These are phyloP conservation scores for Mortierella sp. DNA, from an alignment of 371 early-diverging fungal genomes.

Conservation along the genomic window DNA sequence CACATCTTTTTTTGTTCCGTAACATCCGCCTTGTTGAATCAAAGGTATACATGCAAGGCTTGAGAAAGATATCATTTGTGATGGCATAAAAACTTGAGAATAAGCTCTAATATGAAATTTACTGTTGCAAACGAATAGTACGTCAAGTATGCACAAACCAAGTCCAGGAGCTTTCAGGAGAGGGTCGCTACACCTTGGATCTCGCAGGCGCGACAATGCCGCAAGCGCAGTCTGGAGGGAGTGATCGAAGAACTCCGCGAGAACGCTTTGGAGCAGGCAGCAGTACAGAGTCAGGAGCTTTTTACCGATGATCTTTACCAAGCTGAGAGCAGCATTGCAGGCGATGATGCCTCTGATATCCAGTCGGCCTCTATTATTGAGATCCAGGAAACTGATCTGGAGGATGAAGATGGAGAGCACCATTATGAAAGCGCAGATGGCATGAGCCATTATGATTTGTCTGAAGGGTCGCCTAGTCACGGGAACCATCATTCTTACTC, in stretches of 20 bases:
- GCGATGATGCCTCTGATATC: conserved; percentile 27
- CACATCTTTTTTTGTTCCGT: conserved; percentile 53
- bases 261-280: conserved; percentile 14
- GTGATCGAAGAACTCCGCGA: conserved; percentile 41
- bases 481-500: not conserved
- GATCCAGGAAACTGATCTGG: conserved; percentile 5
- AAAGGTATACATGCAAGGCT: conserved; percentile 15
- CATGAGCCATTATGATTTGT: not conserved
- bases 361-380: conserved; percentile 6
- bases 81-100: not conserved
- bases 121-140: conserved; percentile 15
- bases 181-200: conserved; percentile 34
- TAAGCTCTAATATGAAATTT: not conserved
- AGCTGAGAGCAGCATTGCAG: conserved; percentile 15
- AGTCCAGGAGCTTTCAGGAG: conserved; percentile 49
- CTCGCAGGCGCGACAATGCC: conserved; percentile 33
- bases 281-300: conserved; percentile 18
- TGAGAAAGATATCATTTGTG: not conserved
- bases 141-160: conserved; percentile 51
- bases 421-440: not conserved
- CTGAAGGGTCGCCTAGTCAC: not conserved
- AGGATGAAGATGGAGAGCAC: conserved; percentile 6
- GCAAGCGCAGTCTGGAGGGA: conserved; percentile 52
- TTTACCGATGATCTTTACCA: not conserved
- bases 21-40: conserved; percentile 52